Conservation (phyloP, 768 basidiomycete species). For the Rhizopogon vulgaris region DNA sequence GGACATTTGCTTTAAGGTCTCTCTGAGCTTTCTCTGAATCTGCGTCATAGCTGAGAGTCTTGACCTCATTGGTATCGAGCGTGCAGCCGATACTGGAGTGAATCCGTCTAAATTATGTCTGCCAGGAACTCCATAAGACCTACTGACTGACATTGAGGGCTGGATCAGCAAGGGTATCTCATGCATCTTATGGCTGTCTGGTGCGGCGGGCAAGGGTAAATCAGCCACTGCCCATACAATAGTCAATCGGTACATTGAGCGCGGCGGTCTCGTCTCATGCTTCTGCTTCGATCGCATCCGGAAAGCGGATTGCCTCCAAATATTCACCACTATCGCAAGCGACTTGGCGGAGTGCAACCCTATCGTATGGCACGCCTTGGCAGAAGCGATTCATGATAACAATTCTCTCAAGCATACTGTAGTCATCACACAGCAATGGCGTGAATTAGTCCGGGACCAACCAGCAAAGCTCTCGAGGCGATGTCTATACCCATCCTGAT, state of each 20-base stretch:
- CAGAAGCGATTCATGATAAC: not conserved
- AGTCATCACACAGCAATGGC: slow-evolving; percentile 7
- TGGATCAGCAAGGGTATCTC: slow-evolving; percentile 7
- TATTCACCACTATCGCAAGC: slow-evolving; percentile 15
- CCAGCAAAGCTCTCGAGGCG: not conserved
- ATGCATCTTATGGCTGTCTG: slow-evolving; percentile 9
- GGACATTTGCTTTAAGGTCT: not conserved
- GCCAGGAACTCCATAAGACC: slow-evolving; percentile 5
- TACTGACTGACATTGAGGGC: slow-evolving; percentile 9
- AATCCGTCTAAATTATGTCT: slow-evolving; percentile 10
- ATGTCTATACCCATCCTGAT: slow-evolving; percentile 15
- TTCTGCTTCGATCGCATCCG: slow-evolving; percentile 10
- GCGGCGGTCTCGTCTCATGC: slow-evolving; percentile 10
- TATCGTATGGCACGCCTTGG: not conserved
- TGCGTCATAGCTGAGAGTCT: not conserved
- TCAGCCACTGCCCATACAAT: slow-evolving; percentile 11
- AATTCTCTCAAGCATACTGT: not conserved
- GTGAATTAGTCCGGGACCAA: slow-evolving; percentile 11
- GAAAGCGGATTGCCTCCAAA: slow-evolving; percentile 1
- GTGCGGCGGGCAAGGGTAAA: slow-evolving; percentile 9
- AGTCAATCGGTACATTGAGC: slow-evolving; percentile 1
- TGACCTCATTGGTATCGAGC: not conserved
- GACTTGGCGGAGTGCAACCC: slow-evolving; percentile 12
- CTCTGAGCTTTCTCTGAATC: not conserved
- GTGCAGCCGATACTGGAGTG: not conserved